phyloP scores from a whole-genome alignment of 2,329 filamentous ascomycete species.

The Daldinia sp. region DNA sequence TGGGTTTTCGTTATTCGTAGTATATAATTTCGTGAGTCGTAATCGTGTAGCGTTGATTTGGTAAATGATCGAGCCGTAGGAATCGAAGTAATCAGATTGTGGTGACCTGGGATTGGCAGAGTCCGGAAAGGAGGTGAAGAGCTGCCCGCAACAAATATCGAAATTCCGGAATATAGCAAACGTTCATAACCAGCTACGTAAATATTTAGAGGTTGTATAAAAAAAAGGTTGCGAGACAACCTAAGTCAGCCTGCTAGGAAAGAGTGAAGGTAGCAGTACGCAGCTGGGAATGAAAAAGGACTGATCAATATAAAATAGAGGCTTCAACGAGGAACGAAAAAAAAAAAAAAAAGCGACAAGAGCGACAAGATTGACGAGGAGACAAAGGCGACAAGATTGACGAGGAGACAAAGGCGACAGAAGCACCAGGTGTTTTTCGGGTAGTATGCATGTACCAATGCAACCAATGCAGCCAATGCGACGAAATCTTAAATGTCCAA shows the following conservation, averaged over 20 bases:
- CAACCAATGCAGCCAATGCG: too few relatives aligned
- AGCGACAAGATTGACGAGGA: background rate
- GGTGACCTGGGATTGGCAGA: slow-evolving; percentile 19
- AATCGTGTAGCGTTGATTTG: slow-evolving; percentile 2
- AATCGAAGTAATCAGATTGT: slow-evolving; percentile 10
- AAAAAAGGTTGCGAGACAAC: slow-evolving; percentile 3
- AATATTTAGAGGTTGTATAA: slow-evolving; percentile 1
- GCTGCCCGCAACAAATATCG: slow-evolving; percentile 1
- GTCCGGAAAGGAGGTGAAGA: slow-evolving; percentile 33
- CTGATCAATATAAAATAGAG: slow-evolving; percentile 24
- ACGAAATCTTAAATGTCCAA: slow-evolving; percentile 10
- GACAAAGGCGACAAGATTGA: slow-evolving; percentile 8
- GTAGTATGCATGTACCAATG: slow-evolving; percentile 29
- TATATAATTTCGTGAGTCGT: slow-evolving; percentile 33
- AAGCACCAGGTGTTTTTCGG: slow-evolving; percentile 11
- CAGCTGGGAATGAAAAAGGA: background rate
- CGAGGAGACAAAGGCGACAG: background rate
- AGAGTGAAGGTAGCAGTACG: slow-evolving; percentile 4
- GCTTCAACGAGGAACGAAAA: slow-evolving; percentile 28
- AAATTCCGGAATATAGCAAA: slow-evolving; percentile 1
- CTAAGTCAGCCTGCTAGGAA: slow-evolving; percentile 4
- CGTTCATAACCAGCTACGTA: slow-evolving; percentile 2
- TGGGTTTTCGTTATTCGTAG: slow-evolving; percentile 26
- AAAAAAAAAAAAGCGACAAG: slow-evolving; percentile 12
- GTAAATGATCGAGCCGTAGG: background rate